Base-by-base conservation (phyloP, 2,329 filamentous ascomycete genomes). In the Alternaria alternata region DNA sequence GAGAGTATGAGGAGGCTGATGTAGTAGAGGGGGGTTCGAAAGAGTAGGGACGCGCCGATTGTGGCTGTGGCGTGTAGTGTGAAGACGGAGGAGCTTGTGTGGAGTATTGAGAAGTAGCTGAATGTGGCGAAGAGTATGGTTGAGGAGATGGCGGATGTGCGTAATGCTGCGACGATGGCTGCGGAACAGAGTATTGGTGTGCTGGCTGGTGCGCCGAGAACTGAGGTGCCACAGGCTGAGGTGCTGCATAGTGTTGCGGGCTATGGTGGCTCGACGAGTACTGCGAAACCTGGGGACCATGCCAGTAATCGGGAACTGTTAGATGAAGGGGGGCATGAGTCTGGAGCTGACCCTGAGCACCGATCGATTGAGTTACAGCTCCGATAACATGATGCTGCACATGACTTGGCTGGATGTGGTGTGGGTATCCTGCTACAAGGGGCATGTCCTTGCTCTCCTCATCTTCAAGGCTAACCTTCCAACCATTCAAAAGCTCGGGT, bases 381-480 rank as follows among this genome's bases (percentile, higher is more conserved):
- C 62, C 63, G 16, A 75, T 51, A 20, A 66, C 61, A 26, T 70
- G 71, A 51, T 75, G 72, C 36, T 75, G 73, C 7, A 73, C 58
- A 48, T 73, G 72, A 51, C 68, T 71, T 5, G 71, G 65, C 41
- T 72, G 73, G 8, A 72, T 62, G 14, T 72, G 71, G 34, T 74
- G 74, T 3, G 73, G 54, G 47, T 77, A 77, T 24, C 67, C 67
- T 24, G 67, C 62, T 32, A 73, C 58, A 7, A 76, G 61, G 8
- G 74, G 71, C 63, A 75, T 64, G 24, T 78, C 75, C 43, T 75
- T 76, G 64, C 66, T 75, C 52, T 78, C 75, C 57, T 78, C 75
- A 32, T 78, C 75, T 46, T 78, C 75, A 3, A 78, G 67, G 38
- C 75, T 76, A 51, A 78, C 75, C 61, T 78, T 78, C 75, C 75